Percentiles rank a stretch among this genome's conserved stretches.
phyloP scores from a whole-genome alignment of 805 yeast species.

The Wickerhamia fluorescens region DNA sequence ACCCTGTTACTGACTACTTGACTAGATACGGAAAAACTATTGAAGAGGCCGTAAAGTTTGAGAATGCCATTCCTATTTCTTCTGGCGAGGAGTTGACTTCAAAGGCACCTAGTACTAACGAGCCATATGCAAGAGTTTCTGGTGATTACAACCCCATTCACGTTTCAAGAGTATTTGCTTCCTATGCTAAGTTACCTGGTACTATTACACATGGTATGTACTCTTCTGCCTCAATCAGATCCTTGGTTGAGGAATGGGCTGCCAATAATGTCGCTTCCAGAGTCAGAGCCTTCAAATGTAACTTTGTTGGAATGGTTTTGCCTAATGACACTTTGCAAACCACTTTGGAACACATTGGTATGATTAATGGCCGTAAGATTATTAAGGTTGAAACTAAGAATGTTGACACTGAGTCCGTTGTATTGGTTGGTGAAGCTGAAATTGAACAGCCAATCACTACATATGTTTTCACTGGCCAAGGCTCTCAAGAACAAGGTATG shows the following conservation, averaged over 20 bases:
- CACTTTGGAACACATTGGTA: slow-evolving; percentile 89
- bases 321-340: slow-evolving; percentile 90
- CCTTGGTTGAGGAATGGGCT: slow-evolving; percentile 96
- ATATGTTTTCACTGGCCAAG: slow-evolving; percentile 98
- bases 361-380: slow-evolving; percentile 98
- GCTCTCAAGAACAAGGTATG: slow-evolving; percentile 99
- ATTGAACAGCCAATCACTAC: slow-evolving; percentile 97
- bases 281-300: slow-evolving; percentile 88
- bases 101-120: slow-evolving; percentile 93
- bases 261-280: slow-evolving; percentile 95
- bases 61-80: slow-evolving; percentile 80
- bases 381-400: slow-evolving; percentile 86
- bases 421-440: slow-evolving; percentile 93
- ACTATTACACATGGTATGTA: slow-evolving; percentile 99
- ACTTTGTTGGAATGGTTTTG: slow-evolving; percentile 93
- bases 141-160: slow-evolving; percentile 99
- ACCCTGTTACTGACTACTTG: slow-evolving; percentile 94
- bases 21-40: slow-evolving; percentile 86
- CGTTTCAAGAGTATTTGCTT: slow-evolving; percentile 90
- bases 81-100: slow-evolving; percentile 54
- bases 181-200: slow-evolving; percentile 90
- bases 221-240: slow-evolving; percentile 92
- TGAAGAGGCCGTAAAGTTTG: slow-evolving; percentile 89
- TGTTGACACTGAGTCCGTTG: slow-evolving; percentile 69
- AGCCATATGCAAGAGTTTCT: slow-evolving; percentile 93